Evolutionary conservation across 805 yeast genomes (phyloP).

Genomic region (Ogataea wickerhamii): DNA sequence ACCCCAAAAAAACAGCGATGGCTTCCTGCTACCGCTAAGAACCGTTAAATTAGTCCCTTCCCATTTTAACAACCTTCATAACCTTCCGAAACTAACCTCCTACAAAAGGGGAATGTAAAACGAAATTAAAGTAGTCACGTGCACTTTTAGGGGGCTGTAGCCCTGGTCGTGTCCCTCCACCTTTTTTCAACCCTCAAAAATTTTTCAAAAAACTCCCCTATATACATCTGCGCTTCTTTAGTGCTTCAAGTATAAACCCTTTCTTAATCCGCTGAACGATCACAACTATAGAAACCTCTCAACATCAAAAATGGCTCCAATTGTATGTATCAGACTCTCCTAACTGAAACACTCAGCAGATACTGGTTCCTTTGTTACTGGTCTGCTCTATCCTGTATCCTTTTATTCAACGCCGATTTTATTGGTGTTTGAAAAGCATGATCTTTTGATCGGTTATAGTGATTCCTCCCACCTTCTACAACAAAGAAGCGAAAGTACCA

Average conservation of each 20-base stretch:
- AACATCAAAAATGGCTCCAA: slow-evolving; percentile 33
- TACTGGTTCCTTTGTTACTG: no score
- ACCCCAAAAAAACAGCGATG: no score
- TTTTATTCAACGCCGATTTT: no score
- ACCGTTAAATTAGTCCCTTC: no score
- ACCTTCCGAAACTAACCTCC: no score
- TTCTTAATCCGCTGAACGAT: background rate
- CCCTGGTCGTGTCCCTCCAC: background rate
- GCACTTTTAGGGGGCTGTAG: no score
- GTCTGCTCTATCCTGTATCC: no score
- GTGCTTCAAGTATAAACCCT: background rate
- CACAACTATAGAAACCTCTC: background rate
- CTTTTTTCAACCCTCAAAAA: background rate
- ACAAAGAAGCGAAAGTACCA: slow-evolving; percentile 4
- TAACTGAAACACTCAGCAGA: no score
- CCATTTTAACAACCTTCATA: no score
- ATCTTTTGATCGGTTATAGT: slow-evolving; percentile 27
- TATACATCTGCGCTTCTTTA: background rate
- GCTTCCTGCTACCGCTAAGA: no score
- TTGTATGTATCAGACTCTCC: slow-evolving; percentile 35
- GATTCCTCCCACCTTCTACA: slow-evolving; percentile 23
- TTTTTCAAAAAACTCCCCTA: background rate
- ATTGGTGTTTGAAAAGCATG: slow-evolving; percentile 8
- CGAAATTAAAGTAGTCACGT: no score
- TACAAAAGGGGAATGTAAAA: no score